Evolutionary conservation across 768 basidiomycete genomes (phyloP).

Genomic region (Lentinula sp.): DNA sequence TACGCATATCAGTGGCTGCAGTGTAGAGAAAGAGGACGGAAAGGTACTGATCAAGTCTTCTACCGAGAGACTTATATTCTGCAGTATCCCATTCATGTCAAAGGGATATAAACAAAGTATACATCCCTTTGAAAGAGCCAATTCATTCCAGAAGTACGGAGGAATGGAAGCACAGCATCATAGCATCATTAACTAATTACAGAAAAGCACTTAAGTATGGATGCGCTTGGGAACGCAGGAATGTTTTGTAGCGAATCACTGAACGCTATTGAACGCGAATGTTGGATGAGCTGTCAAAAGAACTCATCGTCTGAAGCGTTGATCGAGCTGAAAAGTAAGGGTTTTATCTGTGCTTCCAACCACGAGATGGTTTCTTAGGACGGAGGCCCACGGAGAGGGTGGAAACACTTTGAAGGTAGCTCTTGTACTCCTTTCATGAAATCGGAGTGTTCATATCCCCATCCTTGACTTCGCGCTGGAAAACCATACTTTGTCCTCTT

Average conservation of each 20-base stretch:
- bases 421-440: constrained; percentile 35
- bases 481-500: constrained; percentile 21
- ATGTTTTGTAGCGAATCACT: not conserved
- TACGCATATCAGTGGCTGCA: not conserved
- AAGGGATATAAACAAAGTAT: too few relatives aligned
- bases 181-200: too few relatives aligned
- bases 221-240: not conserved
- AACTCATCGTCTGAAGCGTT: not conserved
- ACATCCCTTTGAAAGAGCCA: too few relatives aligned
- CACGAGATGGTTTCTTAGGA: constrained; percentile 32
- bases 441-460: constrained; percentile 19
- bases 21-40: not conserved
- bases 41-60: too few relatives aligned
- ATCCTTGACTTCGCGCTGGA: constrained; percentile 17
- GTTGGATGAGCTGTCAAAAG: not conserved
- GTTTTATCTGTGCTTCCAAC: constrained; percentile 21
- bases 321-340: constrained; percentile 20
- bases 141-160: too few relatives aligned
- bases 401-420: constrained; percentile 16
- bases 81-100: too few relatives aligned
- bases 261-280: not conserved
- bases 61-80: too few relatives aligned
- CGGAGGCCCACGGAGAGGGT: constrained; percentile 22
- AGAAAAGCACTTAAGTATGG: too few relatives aligned
- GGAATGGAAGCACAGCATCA: too few relatives aligned